Percentiles rank a stretch among this genome's conserved stretches.
Evolutionary conservation across 768 basidiomycete species (phyloP).

Genomic region (Daedaleopsis sinensis): DNA sequence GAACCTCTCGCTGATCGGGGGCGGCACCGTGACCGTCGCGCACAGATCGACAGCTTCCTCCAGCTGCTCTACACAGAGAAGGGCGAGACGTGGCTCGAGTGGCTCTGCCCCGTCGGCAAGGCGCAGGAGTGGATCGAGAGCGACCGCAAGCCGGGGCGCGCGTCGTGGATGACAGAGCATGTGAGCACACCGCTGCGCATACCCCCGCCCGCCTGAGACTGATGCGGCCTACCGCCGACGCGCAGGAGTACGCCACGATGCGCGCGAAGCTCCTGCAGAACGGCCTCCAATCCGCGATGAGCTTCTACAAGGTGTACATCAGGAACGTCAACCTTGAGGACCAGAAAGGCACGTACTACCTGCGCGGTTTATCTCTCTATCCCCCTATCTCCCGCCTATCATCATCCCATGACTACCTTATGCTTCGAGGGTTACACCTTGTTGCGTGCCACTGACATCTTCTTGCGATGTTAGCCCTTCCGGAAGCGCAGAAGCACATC

Average conservation of each 20-base stretch:
- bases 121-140: constrained; percentile 33
- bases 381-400: too few relatives aligned
- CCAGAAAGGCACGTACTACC: constrained; percentile 28
- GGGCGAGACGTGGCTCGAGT: constrained; percentile 37
- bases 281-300: constrained; percentile 37
- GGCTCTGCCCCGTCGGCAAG: constrained; percentile 38
- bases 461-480: constrained; percentile 10
- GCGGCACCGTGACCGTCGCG: neutral
- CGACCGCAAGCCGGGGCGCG: constrained; percentile 26
- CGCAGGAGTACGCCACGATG: constrained; percentile 23
- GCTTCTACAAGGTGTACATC: constrained; percentile 39
- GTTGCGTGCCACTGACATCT: neutral
- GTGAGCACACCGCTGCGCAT: constrained; percentile 22
- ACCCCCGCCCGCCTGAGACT: neutral
- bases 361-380: neutral
- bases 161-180: constrained; percentile 36
- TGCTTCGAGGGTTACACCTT: too few relatives aligned
- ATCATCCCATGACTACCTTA: too few relatives aligned
- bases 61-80: constrained; percentile 36
- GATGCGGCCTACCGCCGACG: neutral
- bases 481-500: constrained; percentile 28
- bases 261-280: constrained; percentile 30
- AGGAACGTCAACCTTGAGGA: constrained; percentile 30
- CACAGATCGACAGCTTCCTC: constrained; percentile 44
- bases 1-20: too few relatives aligned